Base-by-base conservation (phyloP, 495 filamentous ascomycete genomes). In the Neurospora sp. region DNA sequence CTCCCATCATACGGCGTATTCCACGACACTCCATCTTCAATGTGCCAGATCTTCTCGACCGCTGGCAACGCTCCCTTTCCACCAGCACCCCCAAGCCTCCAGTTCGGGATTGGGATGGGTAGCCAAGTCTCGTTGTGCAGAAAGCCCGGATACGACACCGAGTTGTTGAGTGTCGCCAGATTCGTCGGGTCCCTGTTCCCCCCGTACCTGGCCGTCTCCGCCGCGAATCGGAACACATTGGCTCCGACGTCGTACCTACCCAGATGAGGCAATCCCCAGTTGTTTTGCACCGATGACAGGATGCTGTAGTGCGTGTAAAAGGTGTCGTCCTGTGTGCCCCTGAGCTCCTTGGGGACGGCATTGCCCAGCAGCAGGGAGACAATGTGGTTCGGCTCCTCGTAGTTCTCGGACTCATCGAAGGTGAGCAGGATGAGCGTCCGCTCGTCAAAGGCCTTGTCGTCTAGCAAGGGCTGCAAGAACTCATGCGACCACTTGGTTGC, bases 291-390 rank as follows among this genome's bases (percentile, higher is more conserved):
- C 8, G 89, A 89, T 6, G 90, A 86, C 65, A 92, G 84, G 69
- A 88, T 85, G 37, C 89, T 91, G 84, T 90, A 92, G 79, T 92
- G 90, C 14, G 88, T 91, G 79, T 92, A 92, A 79, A 92, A 90
- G 14, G 88, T 91, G 78, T 87, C 78, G 73, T 93, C 91, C 38
- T 77, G 80, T 12, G 88, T 90, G 38, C 89, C 89, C 75, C 84
- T 85, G 10, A 89, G 81, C 31, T 84, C 74, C 4, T 82, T 71
- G 9, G 90, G 89, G 9, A 93, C 80, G 39, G 90, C 90, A 70
- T 81, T 89, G 37, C 91, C 90, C 27, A 92, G 80, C 5, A 92
- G 83, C 77, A 92, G 78, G 59, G 87, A 88, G 70, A 85, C 88
- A 53, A 92, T 87, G 38, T 83, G 83, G 79, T 92, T 92, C 0